A percentile compares a stretch with the other conserved stretches of the same genome.
phyloP scores from a whole-genome alignment of 148 eudicot species.

The Tetragonia tetragonoides region DNA sequence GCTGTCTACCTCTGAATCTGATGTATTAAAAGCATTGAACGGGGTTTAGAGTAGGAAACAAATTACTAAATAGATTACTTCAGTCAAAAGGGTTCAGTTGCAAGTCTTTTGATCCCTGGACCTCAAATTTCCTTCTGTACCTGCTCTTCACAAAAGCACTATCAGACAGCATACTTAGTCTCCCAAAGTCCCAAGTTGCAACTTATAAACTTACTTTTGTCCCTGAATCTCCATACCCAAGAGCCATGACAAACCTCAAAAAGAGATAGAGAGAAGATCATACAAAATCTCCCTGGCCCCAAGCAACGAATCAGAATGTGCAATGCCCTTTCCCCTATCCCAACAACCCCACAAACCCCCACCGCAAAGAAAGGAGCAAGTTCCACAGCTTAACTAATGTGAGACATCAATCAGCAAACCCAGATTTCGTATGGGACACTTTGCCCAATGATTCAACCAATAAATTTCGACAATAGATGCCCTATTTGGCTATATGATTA shows the following conservation, averaged over 20 bases:
- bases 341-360: too few species aligned
- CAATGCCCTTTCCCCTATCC: too few species aligned
- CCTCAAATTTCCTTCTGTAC: not conserved
- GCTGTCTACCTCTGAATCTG: not conserved
- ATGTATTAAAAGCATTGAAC: too few species aligned
- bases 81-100: too few species aligned
- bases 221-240: not conserved
- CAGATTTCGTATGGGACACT: not conserved
- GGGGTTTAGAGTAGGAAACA: too few species aligned
- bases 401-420: not conserved
- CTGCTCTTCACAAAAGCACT: not conserved
- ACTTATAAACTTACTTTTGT: not conserved
- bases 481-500: not conserved
- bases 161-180: not conserved
- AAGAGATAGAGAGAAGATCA: not conserved
- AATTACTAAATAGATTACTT: too few species aligned
- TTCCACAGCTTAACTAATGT: not conserved
- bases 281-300: too few species aligned
- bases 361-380: not conserved
- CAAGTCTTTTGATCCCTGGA: too few species aligned
- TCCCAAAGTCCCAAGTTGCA: not conserved
- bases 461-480: not conserved
- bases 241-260: not conserved
- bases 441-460: not conserved
- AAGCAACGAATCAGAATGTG: not conserved